Evolutionary conservation across 2,329 filamentous ascomycete species (phyloP).

Genomic region (Didymella lethalis): DNA sequence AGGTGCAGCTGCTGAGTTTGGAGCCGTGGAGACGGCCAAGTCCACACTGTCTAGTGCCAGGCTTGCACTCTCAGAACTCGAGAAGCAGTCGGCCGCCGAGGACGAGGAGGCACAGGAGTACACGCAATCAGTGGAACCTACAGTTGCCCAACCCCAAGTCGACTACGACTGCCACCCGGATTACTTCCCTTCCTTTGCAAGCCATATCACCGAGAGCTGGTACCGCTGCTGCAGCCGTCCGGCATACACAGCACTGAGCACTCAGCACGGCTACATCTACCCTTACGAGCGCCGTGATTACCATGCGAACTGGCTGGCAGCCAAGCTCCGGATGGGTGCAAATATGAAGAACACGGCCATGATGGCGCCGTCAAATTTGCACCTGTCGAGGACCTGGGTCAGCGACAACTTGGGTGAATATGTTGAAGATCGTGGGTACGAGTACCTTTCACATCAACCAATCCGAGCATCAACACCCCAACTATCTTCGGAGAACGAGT

Average conservation of each 20-base stretch:
- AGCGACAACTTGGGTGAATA: constrained; percentile 1
- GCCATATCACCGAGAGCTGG: constrained; percentile 2
- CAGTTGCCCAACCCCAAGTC: not conserved
- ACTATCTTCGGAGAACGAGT: not conserved
- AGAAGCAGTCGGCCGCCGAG: not conserved
- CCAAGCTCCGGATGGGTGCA: not conserved
- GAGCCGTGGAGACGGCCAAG: constrained; percentile 4
- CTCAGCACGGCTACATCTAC: not conserved
- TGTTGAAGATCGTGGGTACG: not conserved
- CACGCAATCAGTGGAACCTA: not conserved
- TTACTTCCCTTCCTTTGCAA: not conserved
- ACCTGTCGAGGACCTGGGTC: constrained; percentile 1
- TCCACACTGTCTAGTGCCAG: constrained; percentile 13
- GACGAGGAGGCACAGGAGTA: not conserved
- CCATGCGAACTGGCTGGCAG: constrained; percentile 3
- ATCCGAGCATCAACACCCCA: not conserved
- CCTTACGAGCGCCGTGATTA: constrained; percentile 13
- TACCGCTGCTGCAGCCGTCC: constrained; percentile 6
- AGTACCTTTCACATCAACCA: not conserved
- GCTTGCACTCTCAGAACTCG: constrained; percentile 8
- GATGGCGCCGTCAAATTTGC: constrained; percentile 6
- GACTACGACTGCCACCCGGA: not conserved
- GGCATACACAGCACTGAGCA: constrained; percentile 26
- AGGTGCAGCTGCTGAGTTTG: constrained; percentile 22
- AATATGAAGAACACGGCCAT: not conserved